Conservation (phyloP, 352 stramenopile genomes). For the Halophytophthora polymorphica region DNA sequence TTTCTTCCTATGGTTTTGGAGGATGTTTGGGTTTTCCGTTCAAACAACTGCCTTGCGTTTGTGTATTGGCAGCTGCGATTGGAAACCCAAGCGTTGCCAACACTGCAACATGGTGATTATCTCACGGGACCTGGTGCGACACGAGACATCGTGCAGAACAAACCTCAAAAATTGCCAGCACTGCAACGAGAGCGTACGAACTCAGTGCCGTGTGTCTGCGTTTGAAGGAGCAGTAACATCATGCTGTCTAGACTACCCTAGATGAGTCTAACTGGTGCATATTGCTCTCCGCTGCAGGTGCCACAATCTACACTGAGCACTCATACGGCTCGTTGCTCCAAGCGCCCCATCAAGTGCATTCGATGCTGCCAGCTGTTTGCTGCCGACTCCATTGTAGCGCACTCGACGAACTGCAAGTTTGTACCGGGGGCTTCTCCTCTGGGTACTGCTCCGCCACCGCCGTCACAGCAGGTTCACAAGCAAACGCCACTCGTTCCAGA, state of each 20-base stretch:
- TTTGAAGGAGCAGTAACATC: not conserved
- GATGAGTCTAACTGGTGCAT: constrained; percentile 2
- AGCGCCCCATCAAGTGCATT: constrained; percentile 82
- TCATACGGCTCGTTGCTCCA: constrained; percentile 60
- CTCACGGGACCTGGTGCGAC: constrained; percentile 49
- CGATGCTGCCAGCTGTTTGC: constrained; percentile 76
- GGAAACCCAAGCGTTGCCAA: constrained; percentile 73
- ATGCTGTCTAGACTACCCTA: not conserved
- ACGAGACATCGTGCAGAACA: constrained; percentile 69
- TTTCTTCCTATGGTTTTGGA: not conserved
- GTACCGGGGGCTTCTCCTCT: constrained; percentile 14
- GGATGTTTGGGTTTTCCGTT: not conserved
- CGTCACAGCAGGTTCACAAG: not conserved
- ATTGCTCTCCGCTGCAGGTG: constrained; percentile 34
- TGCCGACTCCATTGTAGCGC: constrained; percentile 64
- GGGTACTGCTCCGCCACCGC: not conserved
- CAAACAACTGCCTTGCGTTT: no score
- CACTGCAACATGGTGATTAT: constrained; percentile 86
- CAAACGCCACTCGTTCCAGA: not conserved
- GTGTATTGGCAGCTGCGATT: constrained; percentile 48
- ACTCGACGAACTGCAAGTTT: constrained; percentile 72
- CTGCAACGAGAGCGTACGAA: constrained; percentile 57
- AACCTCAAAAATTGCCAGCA: constrained; percentile 61
- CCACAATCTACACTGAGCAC: constrained; percentile 34
- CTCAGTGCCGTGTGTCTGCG: not conserved